Evolutionary conservation across 2,329 filamentous ascomycete genomes (phyloP).

Genomic region (Diaporthe helianthi): DNA sequence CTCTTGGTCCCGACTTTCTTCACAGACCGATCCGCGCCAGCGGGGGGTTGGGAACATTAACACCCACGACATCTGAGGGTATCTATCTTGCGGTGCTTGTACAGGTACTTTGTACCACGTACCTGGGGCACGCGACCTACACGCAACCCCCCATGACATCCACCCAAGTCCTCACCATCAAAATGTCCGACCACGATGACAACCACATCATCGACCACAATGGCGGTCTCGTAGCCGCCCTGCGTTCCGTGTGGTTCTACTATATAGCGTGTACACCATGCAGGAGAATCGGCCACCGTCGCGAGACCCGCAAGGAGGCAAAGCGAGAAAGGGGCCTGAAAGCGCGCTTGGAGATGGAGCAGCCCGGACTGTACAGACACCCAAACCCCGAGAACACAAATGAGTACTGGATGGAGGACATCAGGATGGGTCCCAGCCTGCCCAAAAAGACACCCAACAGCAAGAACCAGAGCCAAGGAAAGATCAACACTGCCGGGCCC

Average conservation of each 20-base stretch:
- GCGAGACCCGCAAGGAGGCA: conserved; percentile 74
- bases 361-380: conserved; percentile 79
- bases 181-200: conserved; percentile 33
- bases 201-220: conserved; percentile 30
- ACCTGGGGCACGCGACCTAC: conserved; percentile 29
- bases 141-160: conserved; percentile 16
- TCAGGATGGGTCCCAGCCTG: conserved; percentile 78
- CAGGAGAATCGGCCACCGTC: conserved; percentile 71
- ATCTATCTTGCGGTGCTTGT: conserved; percentile 17
- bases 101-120: conserved; percentile 25
- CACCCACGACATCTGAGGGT: not conserved
- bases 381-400: conserved; percentile 87
- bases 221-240: conserved; percentile 56
- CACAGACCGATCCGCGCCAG: conserved; percentile 28
- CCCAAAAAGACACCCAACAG: conserved; percentile 64
- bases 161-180: not conserved
- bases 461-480: conserved; percentile 66
- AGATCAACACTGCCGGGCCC: conserved; percentile 63
- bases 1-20: conserved; percentile 18
- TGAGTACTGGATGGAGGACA: conserved; percentile 87
- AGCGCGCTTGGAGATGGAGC: conserved; percentile 68
- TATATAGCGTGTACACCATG: conserved; percentile 81
- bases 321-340: conserved; percentile 72
- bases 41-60: conserved; percentile 25
- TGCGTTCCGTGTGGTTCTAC: conserved; percentile 82